Percentiles rank a stretch among this genome's conserved stretches.
Evolutionary conservation across 345 rosid species (phyloP).

Genomic region (Ricinus communis): DNA sequence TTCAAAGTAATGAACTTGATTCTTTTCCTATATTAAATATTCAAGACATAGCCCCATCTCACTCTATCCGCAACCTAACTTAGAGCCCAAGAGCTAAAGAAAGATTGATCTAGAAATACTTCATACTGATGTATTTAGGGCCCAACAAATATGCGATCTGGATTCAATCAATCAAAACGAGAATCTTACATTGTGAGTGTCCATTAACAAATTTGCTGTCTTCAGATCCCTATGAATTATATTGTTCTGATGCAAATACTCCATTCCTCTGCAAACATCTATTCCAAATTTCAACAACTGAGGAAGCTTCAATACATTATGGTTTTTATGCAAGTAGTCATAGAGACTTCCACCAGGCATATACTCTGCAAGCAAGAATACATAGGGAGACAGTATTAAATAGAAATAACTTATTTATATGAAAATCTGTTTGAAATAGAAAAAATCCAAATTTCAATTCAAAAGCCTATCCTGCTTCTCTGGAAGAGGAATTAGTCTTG

Average conservation of each 20-base stretch:
- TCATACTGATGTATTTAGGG: neutral
- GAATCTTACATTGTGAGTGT: conserved; percentile 46
- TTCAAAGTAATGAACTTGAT: neutral
- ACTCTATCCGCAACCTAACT: neutral
- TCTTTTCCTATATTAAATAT: neutral
- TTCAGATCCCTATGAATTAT: conserved; percentile 76
- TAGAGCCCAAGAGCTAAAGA: neutral
- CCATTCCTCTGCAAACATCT: conserved; percentile 75
- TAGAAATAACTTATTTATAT: neutral
- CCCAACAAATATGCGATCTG: neutral
- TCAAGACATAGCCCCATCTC: neutral
- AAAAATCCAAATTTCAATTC: neutral
- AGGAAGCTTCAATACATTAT: conserved; percentile 44
- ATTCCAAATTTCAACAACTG: conserved; percentile 63
- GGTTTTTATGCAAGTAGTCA: conserved; percentile 62
- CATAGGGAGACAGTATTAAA: conserved; percentile 1
- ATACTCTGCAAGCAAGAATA: conserved; percentile 53
- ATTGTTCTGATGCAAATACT: conserved; percentile 69
- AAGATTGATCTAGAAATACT: neutral
- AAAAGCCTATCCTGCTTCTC: too few species aligned
- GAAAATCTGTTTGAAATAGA: neutral
- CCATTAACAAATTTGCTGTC: conserved; percentile 81
- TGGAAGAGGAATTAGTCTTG: too few species aligned
- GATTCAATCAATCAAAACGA: neutral
- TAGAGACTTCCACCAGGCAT: conserved; percentile 80